Percentiles rank a stretch among this genome's conserved stretches.
Evolutionary conservation across 176 grass and related monocot species (phyloP).

Genomic region (Secale cereale): DNA sequence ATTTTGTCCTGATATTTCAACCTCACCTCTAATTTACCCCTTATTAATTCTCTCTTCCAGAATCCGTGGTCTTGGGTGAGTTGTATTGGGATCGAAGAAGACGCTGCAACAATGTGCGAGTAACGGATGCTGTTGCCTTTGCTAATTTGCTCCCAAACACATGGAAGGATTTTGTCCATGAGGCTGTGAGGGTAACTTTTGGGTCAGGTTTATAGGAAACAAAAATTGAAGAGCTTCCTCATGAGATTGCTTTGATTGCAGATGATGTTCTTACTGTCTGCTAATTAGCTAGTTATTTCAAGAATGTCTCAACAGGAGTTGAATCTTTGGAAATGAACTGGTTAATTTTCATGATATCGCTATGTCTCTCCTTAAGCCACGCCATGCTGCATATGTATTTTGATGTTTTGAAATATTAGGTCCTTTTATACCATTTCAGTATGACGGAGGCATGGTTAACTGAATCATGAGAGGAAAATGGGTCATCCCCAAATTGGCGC

Average conservation of each 20-base stretch:
- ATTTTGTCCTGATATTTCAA: neutral
- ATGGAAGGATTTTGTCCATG: constrained; percentile 34
- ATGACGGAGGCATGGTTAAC: neutral
- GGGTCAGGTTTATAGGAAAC: constrained; percentile 24
- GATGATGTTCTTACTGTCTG: constrained; percentile 25
- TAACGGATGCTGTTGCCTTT: neutral
- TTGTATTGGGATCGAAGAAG: constrained; percentile 8
- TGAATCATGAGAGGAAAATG: neutral
- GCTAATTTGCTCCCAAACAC: constrained; percentile 32
- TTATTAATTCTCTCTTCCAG: neutral
- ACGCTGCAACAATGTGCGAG: neutral
- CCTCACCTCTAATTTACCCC: neutral
- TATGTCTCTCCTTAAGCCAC: neutral
- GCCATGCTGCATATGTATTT: neutral
- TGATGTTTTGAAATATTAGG: neutral
- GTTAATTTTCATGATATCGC: neutral
- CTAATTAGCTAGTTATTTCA: constrained; percentile 27
- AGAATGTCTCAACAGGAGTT: constrained; percentile 6
- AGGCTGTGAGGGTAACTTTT: constrained; percentile 25
- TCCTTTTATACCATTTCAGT: neutral
- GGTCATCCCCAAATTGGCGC: no score
- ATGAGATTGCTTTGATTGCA: constrained; percentile 10
- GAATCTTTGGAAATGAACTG: neutral
- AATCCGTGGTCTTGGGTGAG: neutral
- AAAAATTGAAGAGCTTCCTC: neutral